Percentiles rank a stretch among this genome's conserved stretches.
Conservation (phyloP, 225 moss, liverwort and hornwort species). For the Polytrichum formosum region DNA sequence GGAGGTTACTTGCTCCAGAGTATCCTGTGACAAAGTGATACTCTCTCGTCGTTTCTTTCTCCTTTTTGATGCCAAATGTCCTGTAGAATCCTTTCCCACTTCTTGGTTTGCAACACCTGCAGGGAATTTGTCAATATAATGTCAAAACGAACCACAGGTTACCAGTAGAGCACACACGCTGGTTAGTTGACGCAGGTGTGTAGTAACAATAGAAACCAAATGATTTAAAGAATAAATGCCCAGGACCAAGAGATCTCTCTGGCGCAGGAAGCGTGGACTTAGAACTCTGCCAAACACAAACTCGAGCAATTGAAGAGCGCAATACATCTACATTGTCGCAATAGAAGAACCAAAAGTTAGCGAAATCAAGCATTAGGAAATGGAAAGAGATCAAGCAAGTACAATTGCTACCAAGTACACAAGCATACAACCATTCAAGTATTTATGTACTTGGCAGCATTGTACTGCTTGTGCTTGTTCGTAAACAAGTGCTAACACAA, state of each 20-base stretch:
- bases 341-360: not conserved
- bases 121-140: not conserved
- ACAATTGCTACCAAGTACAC: too few species aligned
- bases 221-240: too few species aligned
- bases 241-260: too few species aligned
- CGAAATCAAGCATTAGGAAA: too few species aligned
- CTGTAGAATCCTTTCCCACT: not conserved
- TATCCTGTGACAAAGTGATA: conserved; percentile 5
- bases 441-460: not conserved
- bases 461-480: not conserved
- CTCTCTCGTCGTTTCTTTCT: conserved; percentile 15
- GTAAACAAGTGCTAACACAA: too few species aligned
- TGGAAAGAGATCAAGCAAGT: too few species aligned
- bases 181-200: too few species aligned
- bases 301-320: not conserved
- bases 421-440: too few species aligned
- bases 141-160: too few species aligned
- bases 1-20: not conserved
- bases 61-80: conserved; percentile 9
- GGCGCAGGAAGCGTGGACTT: too few species aligned
- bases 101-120: conserved; percentile 11
- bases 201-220: too few species aligned
- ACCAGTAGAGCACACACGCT: too few species aligned
- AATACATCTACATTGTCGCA: not conserved
- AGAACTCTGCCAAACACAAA: not conserved